Percentiles rank a stretch among this genome's conserved stretches.
phyloP scores from a whole-genome alignment of 2,329 filamentous ascomycete species.

The Colletotrichum horii region DNA sequence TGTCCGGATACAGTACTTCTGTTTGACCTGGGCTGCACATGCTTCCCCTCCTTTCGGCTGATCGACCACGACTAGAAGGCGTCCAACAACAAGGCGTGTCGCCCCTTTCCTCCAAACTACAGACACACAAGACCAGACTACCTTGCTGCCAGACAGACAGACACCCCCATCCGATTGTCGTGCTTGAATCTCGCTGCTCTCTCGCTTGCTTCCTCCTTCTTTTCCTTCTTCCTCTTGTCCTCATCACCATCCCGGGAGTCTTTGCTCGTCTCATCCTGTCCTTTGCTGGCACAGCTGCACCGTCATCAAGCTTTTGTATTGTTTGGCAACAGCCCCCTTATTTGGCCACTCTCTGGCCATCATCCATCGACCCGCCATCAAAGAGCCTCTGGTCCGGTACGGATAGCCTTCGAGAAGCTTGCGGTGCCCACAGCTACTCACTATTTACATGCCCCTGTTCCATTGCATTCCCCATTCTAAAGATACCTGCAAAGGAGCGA shows the following conservation, averaged over 20 bases:
- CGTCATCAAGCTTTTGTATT: not conserved
- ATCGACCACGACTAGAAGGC: conserved; percentile 13
- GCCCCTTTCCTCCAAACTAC: conserved; percentile 12
- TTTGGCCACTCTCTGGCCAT: not conserved
- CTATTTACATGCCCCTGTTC: conserved; percentile 6
- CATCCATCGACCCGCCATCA: not conserved
- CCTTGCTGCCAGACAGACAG: not conserved
- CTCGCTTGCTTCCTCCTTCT: not conserved
- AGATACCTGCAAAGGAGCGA: not conserved
- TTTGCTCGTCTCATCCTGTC: not conserved
- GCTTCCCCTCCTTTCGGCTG: conserved; percentile 11
- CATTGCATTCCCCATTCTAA: not conserved
- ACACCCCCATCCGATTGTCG: conserved; percentile 1
- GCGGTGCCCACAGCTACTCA: not conserved
- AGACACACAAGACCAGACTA: not conserved
- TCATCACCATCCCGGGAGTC: not conserved
- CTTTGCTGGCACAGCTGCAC: not conserved
- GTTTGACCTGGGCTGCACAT: not conserved
- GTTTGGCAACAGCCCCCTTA: not conserved
- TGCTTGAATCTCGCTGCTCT: conserved; percentile 8
- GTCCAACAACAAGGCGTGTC: not conserved
- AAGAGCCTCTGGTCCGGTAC: not conserved
- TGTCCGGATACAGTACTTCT: not conserved
- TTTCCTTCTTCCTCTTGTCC: not conserved
- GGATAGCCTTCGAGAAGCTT: not conserved